These are phyloP conservation scores for Crepidotus variabilis DNA, from an alignment of 768 basidiomycete genomes.

Conservation along the genomic window DNA sequence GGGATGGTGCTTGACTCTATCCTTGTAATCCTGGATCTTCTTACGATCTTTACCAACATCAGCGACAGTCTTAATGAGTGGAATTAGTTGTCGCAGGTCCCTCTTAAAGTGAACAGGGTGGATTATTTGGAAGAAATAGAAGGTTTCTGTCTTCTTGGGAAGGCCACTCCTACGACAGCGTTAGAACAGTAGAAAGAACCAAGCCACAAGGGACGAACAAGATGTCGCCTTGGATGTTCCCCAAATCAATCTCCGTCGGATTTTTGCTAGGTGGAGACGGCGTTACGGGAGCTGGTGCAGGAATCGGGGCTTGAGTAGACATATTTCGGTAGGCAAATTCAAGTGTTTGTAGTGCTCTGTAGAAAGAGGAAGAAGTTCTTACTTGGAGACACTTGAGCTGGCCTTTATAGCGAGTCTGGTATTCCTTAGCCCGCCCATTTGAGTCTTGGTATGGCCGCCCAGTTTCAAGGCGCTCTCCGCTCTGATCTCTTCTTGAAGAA, in stretches of 20 bases:
- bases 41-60: conserved; percentile 39
- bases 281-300: background rate
- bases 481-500: background rate
- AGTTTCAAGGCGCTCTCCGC: background rate
- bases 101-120: conserved; percentile 39
- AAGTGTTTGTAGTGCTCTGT: background rate
- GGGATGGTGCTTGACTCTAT: conserved; percentile 16
- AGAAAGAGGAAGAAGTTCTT: background rate
- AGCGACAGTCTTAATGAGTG: conserved; percentile 43
- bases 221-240: conserved; percentile 46
- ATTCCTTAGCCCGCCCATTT: too few species aligned
- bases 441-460: background rate
- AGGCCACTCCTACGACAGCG: conserved; percentile 39
- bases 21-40: conserved; percentile 35
- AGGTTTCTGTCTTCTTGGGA: conserved; percentile 49
- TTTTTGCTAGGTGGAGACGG: background rate
- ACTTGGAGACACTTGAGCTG: too few species aligned
- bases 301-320: background rate
- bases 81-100: conserved; percentile 35
- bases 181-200: background rate
- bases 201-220: conserved; percentile 26
- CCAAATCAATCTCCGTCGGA: conserved; percentile 26
- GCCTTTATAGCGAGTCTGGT: too few species aligned
- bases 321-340: background rate
- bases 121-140: conserved; percentile 50